Evolutionary conservation across 192 early-diverging fungal genomes (phyloP).

Genomic region (Mortierella antarctica): DNA sequence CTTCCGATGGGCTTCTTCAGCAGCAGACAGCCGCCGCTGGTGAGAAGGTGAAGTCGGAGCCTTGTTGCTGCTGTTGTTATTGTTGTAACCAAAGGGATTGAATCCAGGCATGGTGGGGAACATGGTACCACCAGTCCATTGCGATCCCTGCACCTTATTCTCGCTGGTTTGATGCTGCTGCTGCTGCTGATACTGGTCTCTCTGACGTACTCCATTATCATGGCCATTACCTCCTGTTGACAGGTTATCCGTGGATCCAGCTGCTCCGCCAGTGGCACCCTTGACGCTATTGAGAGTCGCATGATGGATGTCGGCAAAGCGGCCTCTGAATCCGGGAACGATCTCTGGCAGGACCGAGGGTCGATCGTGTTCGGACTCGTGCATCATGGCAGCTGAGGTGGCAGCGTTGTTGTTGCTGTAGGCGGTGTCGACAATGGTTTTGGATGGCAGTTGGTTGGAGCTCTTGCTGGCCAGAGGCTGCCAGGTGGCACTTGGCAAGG

Average conservation of each 20-base stretch:
- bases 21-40: neutral
- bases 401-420: neutral
- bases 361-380: constrained; percentile 31
- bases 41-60: neutral
- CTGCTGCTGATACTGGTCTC: neutral
- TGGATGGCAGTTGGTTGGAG: constrained; percentile 30
- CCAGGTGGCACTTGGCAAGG: constrained; percentile 12
- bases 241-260: neutral
- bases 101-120: constrained; percentile 20
- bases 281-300: constrained; percentile 21
- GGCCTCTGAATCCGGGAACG: constrained; percentile 34
- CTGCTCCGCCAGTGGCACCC: neutral
- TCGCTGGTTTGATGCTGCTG: constrained; percentile 1
- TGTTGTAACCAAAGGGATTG: neutral
- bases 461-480: constrained; percentile 31
- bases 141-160: neutral
- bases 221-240: neutral
- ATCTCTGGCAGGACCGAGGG: constrained; percentile 45
- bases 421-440: neutral
- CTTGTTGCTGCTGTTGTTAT: neutral
- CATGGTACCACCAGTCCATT: constrained; percentile 37
- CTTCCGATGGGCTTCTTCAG: constrained; percentile 7
- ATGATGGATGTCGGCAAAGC: constrained; percentile 49
- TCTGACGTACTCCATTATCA: neutral
- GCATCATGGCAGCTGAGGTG: neutral